phyloP scores from a whole-genome alignment of 2,329 filamentous ascomycete species.

The Eutypa lata region DNA sequence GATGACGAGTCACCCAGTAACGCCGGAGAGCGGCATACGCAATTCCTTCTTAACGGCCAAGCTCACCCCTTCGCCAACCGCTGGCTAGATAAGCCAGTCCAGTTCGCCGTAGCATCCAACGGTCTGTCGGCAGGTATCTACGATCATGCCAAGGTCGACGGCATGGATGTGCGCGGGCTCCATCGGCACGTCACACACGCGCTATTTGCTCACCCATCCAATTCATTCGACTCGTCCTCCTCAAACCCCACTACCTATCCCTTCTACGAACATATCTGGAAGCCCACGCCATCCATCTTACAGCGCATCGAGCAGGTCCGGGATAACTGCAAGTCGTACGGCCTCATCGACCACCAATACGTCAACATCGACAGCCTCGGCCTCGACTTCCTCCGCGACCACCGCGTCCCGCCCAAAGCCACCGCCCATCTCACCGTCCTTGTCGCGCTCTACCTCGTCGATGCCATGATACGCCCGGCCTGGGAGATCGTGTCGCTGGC shows the following conservation, averaged over 20 bases:
- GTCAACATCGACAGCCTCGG: slow-evolving; percentile 4
- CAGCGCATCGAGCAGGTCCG: slow-evolving; percentile 4
- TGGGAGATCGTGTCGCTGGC: slow-evolving; percentile 12
- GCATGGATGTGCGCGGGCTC: slow-evolving; percentile 8
- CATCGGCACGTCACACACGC: slow-evolving; percentile 4
- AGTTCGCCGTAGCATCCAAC: slow-evolving; percentile 13
- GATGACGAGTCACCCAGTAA: slow-evolving; percentile 9
- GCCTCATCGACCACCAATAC: slow-evolving; percentile 5
- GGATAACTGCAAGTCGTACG: slow-evolving; percentile 1
- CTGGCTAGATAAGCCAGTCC: slow-evolving; percentile 15
- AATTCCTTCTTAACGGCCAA: slow-evolving; percentile 9
- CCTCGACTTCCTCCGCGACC: slow-evolving; percentile 2
- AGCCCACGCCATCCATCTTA: background rate
- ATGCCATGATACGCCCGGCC: slow-evolving; percentile 9
- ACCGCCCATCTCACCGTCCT: slow-evolving; percentile 10
- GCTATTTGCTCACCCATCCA: background rate
- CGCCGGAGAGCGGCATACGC: slow-evolving; percentile 6
- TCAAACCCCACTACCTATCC: background rate
- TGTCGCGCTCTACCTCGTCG: slow-evolving; percentile 7
- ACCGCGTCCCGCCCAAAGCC: slow-evolving; percentile 7
- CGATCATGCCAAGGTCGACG: slow-evolving; percentile 17
- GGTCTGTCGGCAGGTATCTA: slow-evolving; percentile 10
- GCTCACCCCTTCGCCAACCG: slow-evolving; percentile 8
- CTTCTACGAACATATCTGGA: slow-evolving; percentile 2
- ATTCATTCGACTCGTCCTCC: background rate